phyloP scores from a whole-genome alignment of 2,329 filamentous ascomycete genomes.

The Ustulina deusta region DNA sequence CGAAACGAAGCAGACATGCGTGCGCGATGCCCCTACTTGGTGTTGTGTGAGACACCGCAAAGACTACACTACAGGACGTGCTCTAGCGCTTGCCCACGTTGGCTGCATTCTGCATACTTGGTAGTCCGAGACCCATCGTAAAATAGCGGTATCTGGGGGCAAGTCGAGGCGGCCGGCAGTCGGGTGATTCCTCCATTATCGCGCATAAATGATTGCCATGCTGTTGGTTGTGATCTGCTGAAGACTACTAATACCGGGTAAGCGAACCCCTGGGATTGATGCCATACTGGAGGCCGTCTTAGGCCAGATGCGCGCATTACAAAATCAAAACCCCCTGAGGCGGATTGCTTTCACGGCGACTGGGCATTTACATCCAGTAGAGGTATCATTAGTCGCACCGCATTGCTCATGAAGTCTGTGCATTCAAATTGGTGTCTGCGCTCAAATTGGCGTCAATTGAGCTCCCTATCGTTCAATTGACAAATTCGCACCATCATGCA shows the following conservation, averaged over 20 bases:
- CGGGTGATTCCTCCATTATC: slow-evolving; percentile 36
- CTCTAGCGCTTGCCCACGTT: slow-evolving; percentile 15
- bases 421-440: neutral
- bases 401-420: slow-evolving; percentile 21
- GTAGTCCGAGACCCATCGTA: slow-evolving; percentile 34
- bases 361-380: slow-evolving; percentile 13
- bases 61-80: no score
- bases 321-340: slow-evolving; percentile 28
- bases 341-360: slow-evolving; percentile 19
- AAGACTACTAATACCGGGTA: slow-evolving; percentile 31
- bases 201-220: slow-evolving; percentile 33
- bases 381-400: slow-evolving; percentile 12
- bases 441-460: slow-evolving; percentile 22
- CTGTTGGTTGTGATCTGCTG: slow-evolving; percentile 41
- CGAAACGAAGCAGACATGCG: slow-evolving; percentile 16
- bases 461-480: slow-evolving; percentile 2
- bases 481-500: slow-evolving; percentile 8
- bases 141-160: slow-evolving; percentile 38
- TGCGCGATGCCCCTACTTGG: slow-evolving; percentile 28
- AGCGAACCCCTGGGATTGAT: slow-evolving; percentile 27
- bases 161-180: slow-evolving; percentile 49
- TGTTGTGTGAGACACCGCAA: slow-evolving; percentile 26
- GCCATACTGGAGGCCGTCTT: slow-evolving; percentile 30
- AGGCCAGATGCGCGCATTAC: slow-evolving; percentile 30
- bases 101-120: slow-evolving; percentile 20